These are phyloP conservation scores for Umbelopsis ramanniana DNA, from an alignment of 192 early-diverging fungal genomes.

Conservation along the genomic window DNA sequence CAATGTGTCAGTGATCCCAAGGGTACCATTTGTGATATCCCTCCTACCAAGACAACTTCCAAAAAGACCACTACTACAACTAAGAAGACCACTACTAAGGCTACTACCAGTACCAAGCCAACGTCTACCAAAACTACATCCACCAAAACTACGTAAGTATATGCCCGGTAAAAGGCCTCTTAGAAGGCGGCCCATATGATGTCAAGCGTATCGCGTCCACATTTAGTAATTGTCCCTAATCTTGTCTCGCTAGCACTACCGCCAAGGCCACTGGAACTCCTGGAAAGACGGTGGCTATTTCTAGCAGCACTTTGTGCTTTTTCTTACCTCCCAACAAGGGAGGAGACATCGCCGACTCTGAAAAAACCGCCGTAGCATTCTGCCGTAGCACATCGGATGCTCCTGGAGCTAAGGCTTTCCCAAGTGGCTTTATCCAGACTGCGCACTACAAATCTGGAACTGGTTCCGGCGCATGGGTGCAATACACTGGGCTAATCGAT, in stretches of 20 bases:
- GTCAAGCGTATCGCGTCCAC: not conserved
- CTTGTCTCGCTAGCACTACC: not conserved
- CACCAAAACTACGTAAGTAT: conserved; percentile 20
- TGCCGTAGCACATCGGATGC: conserved; percentile 44
- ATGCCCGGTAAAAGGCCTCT: no score
- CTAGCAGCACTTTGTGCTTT: conserved; percentile 31
- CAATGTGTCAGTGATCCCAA: conserved; percentile 27
- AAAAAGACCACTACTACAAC: conserved; percentile 9
- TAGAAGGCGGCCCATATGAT: not conserved
- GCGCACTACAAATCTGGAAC: conserved; percentile 38
- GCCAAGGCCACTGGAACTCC: conserved; percentile 1
- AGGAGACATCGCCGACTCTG: conserved; percentile 46
- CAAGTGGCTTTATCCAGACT: conserved; percentile 50
- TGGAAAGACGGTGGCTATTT: conserved; percentile 10
- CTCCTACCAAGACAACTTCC: conserved; percentile 17
- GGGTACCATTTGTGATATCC: conserved; percentile 16
- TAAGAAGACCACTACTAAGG: not conserved
- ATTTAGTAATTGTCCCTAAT: not conserved
- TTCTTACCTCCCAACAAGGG: conserved; percentile 43
- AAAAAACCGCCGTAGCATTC: conserved; percentile 50
- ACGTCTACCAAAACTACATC: conserved; percentile 11
- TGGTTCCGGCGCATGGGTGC: conserved; percentile 40
- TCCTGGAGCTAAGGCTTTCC: conserved; percentile 45
- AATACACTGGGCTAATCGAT: conserved; percentile 56
- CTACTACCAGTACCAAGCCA: no score